phyloP scores from a whole-genome alignment of 2,329 filamentous ascomycete genomes.

The Penicillium psychrosexuale region DNA sequence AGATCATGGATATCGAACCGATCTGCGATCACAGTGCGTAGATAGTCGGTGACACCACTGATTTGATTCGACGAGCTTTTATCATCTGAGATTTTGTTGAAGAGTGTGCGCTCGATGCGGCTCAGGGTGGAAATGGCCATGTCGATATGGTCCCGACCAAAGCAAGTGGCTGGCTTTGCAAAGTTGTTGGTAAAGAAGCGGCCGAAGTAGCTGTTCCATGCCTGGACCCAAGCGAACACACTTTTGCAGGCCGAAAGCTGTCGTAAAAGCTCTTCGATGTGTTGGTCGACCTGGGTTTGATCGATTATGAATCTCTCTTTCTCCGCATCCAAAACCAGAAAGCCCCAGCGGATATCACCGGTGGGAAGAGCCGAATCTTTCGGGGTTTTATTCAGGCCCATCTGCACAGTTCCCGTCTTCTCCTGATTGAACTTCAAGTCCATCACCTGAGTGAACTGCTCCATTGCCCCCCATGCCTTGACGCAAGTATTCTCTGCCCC shows the following conservation, averaged over 20 bases:
- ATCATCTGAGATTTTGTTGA: conserved; percentile 33
- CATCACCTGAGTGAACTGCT: conserved; percentile 54
- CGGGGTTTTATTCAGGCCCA: conserved; percentile 26
- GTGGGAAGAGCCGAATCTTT: conserved; percentile 41
- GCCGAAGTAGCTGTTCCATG: conserved; percentile 58
- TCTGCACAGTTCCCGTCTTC: conserved; percentile 55
- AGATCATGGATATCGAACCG: conserved; percentile 52
- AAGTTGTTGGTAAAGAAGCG: conserved; percentile 60
- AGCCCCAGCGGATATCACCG: conserved; percentile 59
- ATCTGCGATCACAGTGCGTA: conserved; percentile 52
- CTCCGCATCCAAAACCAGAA: conserved; percentile 54
- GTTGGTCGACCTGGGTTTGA: conserved; percentile 55
- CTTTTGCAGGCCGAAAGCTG: conserved; percentile 57
- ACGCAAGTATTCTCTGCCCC: conserved; percentile 53
- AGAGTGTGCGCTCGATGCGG: conserved; percentile 53
- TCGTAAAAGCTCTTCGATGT: conserved; percentile 57
- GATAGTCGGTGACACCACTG: conserved; percentile 53
- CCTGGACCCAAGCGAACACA: conserved; percentile 58
- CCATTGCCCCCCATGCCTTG: conserved; percentile 59
- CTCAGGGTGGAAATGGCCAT: conserved; percentile 53
- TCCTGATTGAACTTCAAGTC: conserved; percentile 58
- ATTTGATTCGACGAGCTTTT: conserved; percentile 7
- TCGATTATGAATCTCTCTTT: conserved; percentile 60
- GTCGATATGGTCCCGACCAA: conserved; percentile 55
- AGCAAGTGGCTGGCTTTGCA: conserved; percentile 54